Base-by-base conservation (phyloP, 768 basidiomycete species). In the Collybiopsis confluens region DNA sequence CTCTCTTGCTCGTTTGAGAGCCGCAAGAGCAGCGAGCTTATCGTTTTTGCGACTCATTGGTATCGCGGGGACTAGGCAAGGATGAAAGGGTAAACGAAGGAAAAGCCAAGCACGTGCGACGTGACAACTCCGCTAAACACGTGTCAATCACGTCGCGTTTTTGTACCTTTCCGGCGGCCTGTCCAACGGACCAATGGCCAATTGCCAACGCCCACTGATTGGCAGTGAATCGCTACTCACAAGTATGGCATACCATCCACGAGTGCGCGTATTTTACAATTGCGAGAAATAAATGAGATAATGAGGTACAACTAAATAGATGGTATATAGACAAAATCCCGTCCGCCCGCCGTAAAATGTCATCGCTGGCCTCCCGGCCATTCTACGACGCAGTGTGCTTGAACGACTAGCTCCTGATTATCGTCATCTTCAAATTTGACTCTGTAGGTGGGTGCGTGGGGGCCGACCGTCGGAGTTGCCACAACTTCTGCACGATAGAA, bases 391-490 rank as follows among this genome's bases (percentile, higher is more conserved):
- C 77, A 84, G 48, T 87, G 82, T 1, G 88, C 86, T n/a, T 79
- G 70, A 21, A 93, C 88, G 33, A 76, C 61, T 61, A 91, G 88
- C 55, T 88, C 86, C 66, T 88, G 88, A 61, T 90, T 86, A 58
- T 91, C 90, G 58, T 93, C 91, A 58, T 92, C 91, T 65, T 93
- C 91, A 58, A 93, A 93, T 63, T 88, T 89, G 23, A 93, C 77
- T 66, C 86, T 86, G 68, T 93, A 93, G 52, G 71, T 71, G 1
- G 82, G 78, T 47, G 73, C 71, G 54, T 76, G 45, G 63, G 62
- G 21, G 55, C 30, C 30, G 13, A 33, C 69, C 56, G 68, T 73
- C 8, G 88, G 90, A 9, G 82, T 80, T n/a, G 81, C 76, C 43
- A 90, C 75, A 5, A 93, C 90, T 62, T 90, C 87, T 6, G 91